These are phyloP conservation scores for Musa beccarii DNA, from an alignment of 176 grass and related monocot genomes.

Conservation along the genomic window DNA sequence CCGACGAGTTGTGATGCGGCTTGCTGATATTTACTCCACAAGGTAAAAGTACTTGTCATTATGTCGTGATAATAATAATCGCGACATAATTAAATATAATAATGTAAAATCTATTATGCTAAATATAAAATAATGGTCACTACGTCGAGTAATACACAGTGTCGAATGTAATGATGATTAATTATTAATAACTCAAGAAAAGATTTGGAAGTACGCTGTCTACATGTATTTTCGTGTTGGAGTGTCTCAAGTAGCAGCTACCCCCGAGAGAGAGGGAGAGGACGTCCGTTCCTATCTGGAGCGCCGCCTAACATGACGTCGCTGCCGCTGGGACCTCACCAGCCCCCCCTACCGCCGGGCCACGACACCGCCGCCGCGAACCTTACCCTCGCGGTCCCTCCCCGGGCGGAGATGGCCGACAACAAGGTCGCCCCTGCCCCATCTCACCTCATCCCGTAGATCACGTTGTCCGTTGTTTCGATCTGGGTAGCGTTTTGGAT, in stretches of 20 bases:
- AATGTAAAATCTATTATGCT: no score
- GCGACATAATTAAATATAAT: no score
- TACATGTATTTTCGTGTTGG: background rate
- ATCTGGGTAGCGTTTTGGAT: background rate
- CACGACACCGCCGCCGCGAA: background rate
- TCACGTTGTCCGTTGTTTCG: background rate
- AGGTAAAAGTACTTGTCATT: no score
- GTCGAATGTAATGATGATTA: no score
- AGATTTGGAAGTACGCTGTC: background rate
- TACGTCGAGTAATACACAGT: no score
- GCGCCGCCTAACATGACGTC: constrained; percentile 4
- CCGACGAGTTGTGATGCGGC: no score
- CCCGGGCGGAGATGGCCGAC: constrained; percentile 2
- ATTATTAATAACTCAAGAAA: background rate
- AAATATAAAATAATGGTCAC: no score
- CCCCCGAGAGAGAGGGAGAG: background rate
- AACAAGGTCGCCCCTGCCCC: background rate
- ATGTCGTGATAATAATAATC: no score
- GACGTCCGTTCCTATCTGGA: background rate
- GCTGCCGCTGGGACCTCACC: constrained; percentile 1
- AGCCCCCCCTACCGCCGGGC: background rate
- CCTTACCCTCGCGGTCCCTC: background rate
- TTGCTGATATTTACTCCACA: no score
- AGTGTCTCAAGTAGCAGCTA: constrained; percentile 2
- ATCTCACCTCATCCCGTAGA: background rate